Evolutionary conservation across 2,329 filamentous ascomycete species (phyloP).

Genomic region (Alternaria dauci): DNA sequence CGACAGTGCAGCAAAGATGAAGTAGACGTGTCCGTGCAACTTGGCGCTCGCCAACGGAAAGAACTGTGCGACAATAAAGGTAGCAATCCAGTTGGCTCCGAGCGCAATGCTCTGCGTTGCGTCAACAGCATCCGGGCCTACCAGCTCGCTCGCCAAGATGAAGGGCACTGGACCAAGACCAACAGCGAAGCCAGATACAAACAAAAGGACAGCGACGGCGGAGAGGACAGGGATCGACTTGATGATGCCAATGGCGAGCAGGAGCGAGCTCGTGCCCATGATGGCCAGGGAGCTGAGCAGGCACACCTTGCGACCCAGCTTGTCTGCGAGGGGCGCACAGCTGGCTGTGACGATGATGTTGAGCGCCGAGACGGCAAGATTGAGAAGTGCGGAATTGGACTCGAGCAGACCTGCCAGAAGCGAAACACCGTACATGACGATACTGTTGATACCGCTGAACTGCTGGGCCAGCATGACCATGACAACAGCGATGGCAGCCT

Average conservation of each 20-base stretch:
- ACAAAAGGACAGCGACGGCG: slow-evolving; percentile 80
- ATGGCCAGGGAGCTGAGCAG: slow-evolving; percentile 83
- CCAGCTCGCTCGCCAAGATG: slow-evolving; percentile 89
- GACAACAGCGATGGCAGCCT: slow-evolving; percentile 89
- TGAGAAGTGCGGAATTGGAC: slow-evolving; percentile 81
- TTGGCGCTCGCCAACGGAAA: slow-evolving; percentile 86
- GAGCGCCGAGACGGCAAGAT: slow-evolving; percentile 84
- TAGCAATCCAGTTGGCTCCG: slow-evolving; percentile 87
- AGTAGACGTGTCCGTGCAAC: slow-evolving; percentile 86
- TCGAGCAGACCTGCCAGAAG: slow-evolving; percentile 83
- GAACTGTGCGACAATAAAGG: slow-evolving; percentile 92
- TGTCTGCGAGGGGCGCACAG: slow-evolving; percentile 86
- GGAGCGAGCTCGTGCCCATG: slow-evolving; percentile 80
- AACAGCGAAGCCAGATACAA: slow-evolving; percentile 88
- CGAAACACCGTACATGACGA: slow-evolving; percentile 98
- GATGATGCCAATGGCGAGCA: slow-evolving; percentile 82
- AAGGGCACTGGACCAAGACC: slow-evolving; percentile 95
- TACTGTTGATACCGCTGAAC: slow-evolving; percentile 89
- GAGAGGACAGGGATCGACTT: slow-evolving; percentile 77
- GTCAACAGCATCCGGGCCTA: slow-evolving; percentile 88
- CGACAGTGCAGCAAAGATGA: slow-evolving; percentile 84
- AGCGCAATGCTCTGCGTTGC: slow-evolving; percentile 90
- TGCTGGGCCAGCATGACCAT: slow-evolving; percentile 94
- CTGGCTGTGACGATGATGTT: slow-evolving; percentile 84
- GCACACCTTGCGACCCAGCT: slow-evolving; percentile 85